A percentile compares a stretch with the other conserved stretches of the same genome.
Evolutionary conservation across 2,329 filamentous ascomycete species (phyloP).

Genomic region (Pyricularia grisea): DNA sequence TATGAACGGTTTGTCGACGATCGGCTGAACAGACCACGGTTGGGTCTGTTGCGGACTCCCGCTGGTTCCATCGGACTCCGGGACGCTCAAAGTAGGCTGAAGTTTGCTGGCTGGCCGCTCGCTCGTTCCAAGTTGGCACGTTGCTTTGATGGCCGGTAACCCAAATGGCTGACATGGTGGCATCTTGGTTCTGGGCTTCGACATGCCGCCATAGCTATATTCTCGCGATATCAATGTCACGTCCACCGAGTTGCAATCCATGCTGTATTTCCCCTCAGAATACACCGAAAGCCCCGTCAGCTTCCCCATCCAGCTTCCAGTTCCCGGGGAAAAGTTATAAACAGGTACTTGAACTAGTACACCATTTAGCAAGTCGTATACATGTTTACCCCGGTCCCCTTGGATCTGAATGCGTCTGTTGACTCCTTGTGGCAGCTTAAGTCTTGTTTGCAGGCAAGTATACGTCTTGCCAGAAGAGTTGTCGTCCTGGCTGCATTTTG

Average conservation of each 20-base stretch:
- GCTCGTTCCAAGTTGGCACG: too few species aligned
- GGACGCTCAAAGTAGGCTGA: too few species aligned
- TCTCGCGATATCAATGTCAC: background rate
- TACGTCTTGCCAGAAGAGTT: background rate
- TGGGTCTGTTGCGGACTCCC: background rate
- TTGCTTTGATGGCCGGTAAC: background rate
- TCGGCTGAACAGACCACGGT: background rate
- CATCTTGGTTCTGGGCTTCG: background rate
- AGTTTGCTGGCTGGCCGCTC: background rate
- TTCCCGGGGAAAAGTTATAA: background rate
- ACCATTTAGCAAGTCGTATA: background rate
- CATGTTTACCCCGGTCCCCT: background rate
- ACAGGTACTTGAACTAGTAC: background rate
- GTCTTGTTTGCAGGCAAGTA: background rate
- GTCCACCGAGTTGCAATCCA: background rate
- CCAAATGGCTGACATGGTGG: background rate
- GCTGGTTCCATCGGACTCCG: background rate
- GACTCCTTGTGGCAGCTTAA: background rate
- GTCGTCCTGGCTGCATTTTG: background rate
- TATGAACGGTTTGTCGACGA: background rate
- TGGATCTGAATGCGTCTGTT: background rate
- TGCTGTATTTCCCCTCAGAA: background rate
- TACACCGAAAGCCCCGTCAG: background rate
- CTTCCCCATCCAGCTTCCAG: background rate
- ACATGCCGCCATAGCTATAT: background rate